A percentile compares a stretch with the other conserved stretches of the same genome.
Conservation (phyloP, 2,329 filamentous ascomycete genomes). For the Calonectria pteridis region DNA sequence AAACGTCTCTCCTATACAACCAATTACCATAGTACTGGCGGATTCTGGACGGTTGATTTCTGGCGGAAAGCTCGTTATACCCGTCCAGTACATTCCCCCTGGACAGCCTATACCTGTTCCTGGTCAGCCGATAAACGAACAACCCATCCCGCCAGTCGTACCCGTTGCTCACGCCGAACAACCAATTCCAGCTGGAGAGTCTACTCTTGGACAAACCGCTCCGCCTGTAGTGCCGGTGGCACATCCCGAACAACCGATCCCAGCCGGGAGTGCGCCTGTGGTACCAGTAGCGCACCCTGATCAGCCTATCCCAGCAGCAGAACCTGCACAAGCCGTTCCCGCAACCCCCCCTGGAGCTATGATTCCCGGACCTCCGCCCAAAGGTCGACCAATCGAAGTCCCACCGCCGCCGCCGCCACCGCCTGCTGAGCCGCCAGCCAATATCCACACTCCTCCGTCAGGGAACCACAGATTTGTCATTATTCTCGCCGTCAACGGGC, state of each 20-base stretch:
- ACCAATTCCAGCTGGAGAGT: neutral
- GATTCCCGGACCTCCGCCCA: neutral
- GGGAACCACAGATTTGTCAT: slow-evolving; percentile 29
- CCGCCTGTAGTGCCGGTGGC: neutral
- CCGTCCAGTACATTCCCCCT: neutral
- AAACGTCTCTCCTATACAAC: neutral
- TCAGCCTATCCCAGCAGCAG: neutral
- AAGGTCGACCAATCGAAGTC: neutral
- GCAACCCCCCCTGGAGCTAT: neutral
- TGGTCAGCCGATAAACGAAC: neutral
- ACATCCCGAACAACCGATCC: neutral
- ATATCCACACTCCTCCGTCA: neutral
- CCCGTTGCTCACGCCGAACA: neutral
- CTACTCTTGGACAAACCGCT: neutral
- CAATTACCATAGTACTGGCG: neutral
- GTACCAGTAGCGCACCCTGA: neutral
- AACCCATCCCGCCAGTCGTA: neutral
- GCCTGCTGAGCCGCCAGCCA: neutral
- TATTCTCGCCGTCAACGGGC: slow-evolving; percentile 36
- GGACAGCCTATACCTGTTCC: neutral
- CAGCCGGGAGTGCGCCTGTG: neutral
- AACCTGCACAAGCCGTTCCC: neutral
- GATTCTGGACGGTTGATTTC: neutral
- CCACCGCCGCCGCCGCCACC: neutral
- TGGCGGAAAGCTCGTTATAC: neutral